Conservation (phyloP, 495 filamentous ascomycete species). For the Pseudomonodictys pantanalensis region DNA sequence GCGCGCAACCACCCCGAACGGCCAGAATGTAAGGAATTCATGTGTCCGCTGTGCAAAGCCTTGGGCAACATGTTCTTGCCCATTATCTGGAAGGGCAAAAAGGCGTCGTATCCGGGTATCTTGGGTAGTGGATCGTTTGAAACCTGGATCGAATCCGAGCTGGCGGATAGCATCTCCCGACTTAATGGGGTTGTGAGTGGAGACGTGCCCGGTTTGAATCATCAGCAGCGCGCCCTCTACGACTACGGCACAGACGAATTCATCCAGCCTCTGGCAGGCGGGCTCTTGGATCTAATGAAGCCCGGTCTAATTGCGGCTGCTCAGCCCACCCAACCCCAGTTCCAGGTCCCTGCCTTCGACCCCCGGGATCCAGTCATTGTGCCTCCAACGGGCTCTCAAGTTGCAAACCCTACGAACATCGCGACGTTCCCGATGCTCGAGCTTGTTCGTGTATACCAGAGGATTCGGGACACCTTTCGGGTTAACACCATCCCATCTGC, state of each 20-base stretch:
- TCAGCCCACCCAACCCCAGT: slow-evolving; percentile 28
- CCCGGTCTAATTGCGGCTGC: slow-evolving; percentile 12
- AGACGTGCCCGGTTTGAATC: slow-evolving; percentile 8
- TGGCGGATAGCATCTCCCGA: slow-evolving; percentile 45
- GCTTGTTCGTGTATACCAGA: slow-evolving; percentile 73
- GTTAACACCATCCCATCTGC: slow-evolving; percentile 63
- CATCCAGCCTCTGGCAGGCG: slow-evolving; percentile 58
- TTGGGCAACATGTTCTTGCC: slow-evolving; percentile 94
- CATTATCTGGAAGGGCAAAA: slow-evolving; percentile 91
- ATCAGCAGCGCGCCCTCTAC: slow-evolving; percentile 52
- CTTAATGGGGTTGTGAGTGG: slow-evolving; percentile 34
- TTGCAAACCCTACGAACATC: not conserved
- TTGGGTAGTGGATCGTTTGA: slow-evolving; percentile 61
- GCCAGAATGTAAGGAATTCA: slow-evolving; percentile 74
- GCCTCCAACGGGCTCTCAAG: slow-evolving; percentile 22
- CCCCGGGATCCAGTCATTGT: slow-evolving; percentile 25
- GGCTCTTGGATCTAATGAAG: slow-evolving; percentile 43
- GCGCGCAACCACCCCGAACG: slow-evolving; percentile 88
- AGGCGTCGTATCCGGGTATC: slow-evolving; percentile 70
- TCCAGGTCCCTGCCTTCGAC: slow-evolving; percentile 50
- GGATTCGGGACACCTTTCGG: slow-evolving; percentile 73
- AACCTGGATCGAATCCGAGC: slow-evolving; percentile 55
- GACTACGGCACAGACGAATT: slow-evolving; percentile 61
- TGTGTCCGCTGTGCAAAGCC: slow-evolving; percentile 97
- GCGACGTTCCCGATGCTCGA: slow-evolving; percentile 46